Evolutionary conservation across 345 rosid genomes (phyloP).

Genomic region (Eucalyptus marginata): DNA sequence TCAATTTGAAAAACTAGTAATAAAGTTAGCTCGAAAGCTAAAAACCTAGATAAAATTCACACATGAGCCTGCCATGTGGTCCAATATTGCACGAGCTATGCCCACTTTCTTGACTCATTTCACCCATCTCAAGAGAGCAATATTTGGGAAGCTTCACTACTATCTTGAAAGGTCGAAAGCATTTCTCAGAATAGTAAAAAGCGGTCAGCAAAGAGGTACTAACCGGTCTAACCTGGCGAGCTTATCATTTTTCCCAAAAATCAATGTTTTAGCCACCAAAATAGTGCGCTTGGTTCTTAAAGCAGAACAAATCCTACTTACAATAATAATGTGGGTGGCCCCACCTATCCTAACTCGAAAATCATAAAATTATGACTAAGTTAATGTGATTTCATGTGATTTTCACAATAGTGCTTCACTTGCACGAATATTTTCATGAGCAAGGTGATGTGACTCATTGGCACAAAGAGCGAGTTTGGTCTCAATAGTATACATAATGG

Average conservation of each 20-base stretch:
- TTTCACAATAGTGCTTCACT: background rate
- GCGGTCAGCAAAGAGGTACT: background rate
- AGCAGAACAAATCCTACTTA: background rate
- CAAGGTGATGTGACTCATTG: background rate
- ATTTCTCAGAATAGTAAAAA: background rate
- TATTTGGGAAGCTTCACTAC: background rate
- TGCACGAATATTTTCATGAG: too few relatives aligned
- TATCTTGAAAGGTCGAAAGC: background rate
- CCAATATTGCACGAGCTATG: background rate
- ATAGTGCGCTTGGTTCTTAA: background rate
- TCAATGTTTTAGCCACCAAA: background rate
- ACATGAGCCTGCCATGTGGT: background rate
- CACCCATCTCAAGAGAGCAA: background rate
- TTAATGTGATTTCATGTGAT: background rate
- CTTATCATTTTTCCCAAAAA: background rate
- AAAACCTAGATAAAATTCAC: too few relatives aligned
- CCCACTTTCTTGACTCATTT: background rate
- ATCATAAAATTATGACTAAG: background rate
- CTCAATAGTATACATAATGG: background rate
- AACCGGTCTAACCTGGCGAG: background rate
- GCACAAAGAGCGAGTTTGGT: background rate
- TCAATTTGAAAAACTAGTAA: background rate
- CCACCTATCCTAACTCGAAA: background rate
- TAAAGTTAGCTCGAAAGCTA: background rate
- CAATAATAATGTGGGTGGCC: background rate